A percentile compares a stretch with the other conserved stretches of the same genome.
phyloP scores from a whole-genome alignment of 768 basidiomycete species.

The Termitomyces sp. region DNA sequence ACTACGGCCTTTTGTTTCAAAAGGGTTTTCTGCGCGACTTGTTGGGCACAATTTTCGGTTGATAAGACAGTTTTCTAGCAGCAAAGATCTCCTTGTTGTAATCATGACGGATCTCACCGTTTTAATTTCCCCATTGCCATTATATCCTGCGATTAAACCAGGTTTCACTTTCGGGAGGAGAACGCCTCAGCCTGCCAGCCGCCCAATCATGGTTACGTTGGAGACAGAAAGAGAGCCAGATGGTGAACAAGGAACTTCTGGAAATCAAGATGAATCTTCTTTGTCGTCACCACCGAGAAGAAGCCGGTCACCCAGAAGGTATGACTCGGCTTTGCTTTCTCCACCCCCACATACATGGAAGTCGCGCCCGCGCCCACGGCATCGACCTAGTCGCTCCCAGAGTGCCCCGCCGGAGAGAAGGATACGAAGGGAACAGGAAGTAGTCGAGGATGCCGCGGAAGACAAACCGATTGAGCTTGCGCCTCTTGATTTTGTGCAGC shows the following conservation, averaged over 20 bases:
- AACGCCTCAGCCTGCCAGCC: conserved; percentile 18
- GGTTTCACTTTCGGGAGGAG: conserved; percentile 28
- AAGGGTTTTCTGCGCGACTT: background rate
- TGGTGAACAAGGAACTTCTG: conserved; percentile 6
- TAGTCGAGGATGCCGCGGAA: conserved; percentile 1
- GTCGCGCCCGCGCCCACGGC: conserved; percentile 24
- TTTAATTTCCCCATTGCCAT: conserved; percentile 40
- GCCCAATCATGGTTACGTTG: conserved; percentile 39
- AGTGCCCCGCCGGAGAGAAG: conserved; percentile 39
- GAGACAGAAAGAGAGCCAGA: conserved; percentile 26
- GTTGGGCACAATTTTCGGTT: background rate
- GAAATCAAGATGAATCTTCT: background rate
- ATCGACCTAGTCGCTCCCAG: conserved; percentile 40
- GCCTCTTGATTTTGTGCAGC: conserved; percentile 10
- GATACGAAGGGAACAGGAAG: conserved; percentile 5
- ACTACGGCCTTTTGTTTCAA: background rate
- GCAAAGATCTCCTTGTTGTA: background rate
- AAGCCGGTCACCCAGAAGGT: conserved; percentile 14
- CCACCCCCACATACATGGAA: conserved; percentile 47
- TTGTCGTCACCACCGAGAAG: conserved; percentile 4
- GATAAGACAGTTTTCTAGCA: background rate
- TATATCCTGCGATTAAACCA: conserved; percentile 28
- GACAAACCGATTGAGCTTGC: conserved; percentile 9
- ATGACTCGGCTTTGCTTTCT: conserved; percentile 34
- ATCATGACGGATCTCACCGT: conserved; percentile 49